Conservation (phyloP, 2,329 filamentous ascomycete species). For the Botryosphaeria agaves region DNA sequence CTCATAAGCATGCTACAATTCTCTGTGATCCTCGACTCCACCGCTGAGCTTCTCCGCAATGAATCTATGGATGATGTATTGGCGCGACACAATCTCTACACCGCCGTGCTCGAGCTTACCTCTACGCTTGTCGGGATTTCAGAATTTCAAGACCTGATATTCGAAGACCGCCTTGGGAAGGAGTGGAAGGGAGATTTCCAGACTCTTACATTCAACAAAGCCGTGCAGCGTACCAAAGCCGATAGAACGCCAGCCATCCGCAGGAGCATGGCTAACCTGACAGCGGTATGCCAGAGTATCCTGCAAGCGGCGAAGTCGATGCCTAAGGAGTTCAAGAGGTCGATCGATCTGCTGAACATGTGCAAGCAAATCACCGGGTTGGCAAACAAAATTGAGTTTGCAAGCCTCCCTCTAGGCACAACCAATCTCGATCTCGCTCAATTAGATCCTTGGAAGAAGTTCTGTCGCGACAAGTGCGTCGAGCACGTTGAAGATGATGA, state of each 20-base stretch:
- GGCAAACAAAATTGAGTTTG: constrained; percentile 6
- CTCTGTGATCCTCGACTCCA: constrained; percentile 16
- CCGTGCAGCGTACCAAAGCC: constrained; percentile 2
- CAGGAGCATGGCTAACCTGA: constrained; percentile 11
- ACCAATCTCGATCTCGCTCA: constrained; percentile 12
- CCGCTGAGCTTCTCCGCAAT: constrained; percentile 21
- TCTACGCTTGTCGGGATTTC: constrained; percentile 15
- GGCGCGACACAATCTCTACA: constrained; percentile 18
- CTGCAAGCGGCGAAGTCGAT: constrained; percentile 7
- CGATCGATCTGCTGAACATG: constrained; percentile 1
- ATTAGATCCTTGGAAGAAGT: constrained; percentile 14
- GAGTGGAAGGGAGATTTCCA: constrained; percentile 18
- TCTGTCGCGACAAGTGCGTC: constrained; percentile 18
- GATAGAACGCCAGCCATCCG: constrained; percentile 11
- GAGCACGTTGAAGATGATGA: constrained; percentile 17
- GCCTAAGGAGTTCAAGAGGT: constrained; percentile 5
- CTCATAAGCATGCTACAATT: constrained; percentile 15
- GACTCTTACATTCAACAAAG: constrained; percentile 13
- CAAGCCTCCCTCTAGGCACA: constrained; percentile 8
- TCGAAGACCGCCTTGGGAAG: constrained; percentile 16
- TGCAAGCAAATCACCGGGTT: constrained; percentile 4
- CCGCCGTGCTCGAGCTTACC: constrained; percentile 22
- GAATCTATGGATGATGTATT: constrained; percentile 22
- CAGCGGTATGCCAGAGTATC: constrained; percentile 5
- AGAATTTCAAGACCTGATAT: constrained; percentile 15